A percentile compares a stretch with the other conserved stretches of the same genome.
phyloP scores from a whole-genome alignment of 2,329 filamentous ascomycete species.

The Sporothrix euskadiensis region DNA sequence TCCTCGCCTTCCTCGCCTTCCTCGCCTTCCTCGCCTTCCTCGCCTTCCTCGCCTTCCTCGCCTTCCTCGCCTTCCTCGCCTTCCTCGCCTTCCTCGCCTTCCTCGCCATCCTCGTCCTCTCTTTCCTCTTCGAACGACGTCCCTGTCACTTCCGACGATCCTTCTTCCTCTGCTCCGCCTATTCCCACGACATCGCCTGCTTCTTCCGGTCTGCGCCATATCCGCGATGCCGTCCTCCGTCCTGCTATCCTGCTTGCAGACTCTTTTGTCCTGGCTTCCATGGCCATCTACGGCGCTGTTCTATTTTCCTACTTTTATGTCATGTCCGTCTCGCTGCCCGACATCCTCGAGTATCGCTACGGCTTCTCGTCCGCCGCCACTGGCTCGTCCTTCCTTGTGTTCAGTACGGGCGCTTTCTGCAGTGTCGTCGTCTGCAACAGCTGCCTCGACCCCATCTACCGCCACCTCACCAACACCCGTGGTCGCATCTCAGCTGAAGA shows the following conservation, averaged over 20 bases:
- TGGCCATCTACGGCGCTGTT: constrained; percentile 50
- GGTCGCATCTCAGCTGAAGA: constrained; percentile 11
- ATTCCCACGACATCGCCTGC: constrained; percentile 35
- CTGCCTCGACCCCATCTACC: constrained; percentile 55
- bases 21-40: neutral
- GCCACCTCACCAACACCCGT: constrained; percentile 44
- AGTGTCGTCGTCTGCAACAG: constrained; percentile 53
- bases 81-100: neutral
- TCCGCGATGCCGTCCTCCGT: constrained; percentile 49
- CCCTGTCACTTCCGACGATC: neutral
- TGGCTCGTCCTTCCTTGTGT: constrained; percentile 56
- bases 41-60: neutral
- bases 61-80: constrained; percentile 31
- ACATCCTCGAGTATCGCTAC: constrained; percentile 52
- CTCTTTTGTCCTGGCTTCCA: constrained; percentile 46
- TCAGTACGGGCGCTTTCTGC: constrained; percentile 54
- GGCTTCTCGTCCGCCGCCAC: constrained; percentile 52
- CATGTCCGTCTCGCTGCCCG: constrained; percentile 54
- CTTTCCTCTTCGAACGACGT: neutral
- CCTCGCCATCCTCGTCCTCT: constrained; percentile 31
- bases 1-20: constrained; percentile 30
- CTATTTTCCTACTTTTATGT: constrained; percentile 56
- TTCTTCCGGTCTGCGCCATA: constrained; percentile 51
- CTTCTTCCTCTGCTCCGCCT: neutral
- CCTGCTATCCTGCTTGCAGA: constrained; percentile 51